Percentiles rank a stretch among this genome's conserved stretches.
Evolutionary conservation across 2,329 filamentous ascomycete species (phyloP).

Genomic region (Diaporthe velutina): DNA sequence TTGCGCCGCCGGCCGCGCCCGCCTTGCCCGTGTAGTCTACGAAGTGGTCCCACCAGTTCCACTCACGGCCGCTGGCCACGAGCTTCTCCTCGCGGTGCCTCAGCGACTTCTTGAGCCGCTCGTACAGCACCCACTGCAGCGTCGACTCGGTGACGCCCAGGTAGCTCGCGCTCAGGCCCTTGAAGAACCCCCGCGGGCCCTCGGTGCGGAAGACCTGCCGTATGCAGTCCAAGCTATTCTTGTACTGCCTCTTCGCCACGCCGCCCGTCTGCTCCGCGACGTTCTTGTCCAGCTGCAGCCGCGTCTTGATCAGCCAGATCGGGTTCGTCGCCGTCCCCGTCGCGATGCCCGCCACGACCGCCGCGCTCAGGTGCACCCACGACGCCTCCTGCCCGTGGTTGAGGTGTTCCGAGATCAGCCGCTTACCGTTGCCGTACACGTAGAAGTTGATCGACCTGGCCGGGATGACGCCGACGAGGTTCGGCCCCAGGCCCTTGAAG

Average conservation of each 20-base stretch:
- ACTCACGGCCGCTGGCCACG: constrained; percentile 69
- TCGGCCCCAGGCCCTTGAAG: constrained; percentile 94
- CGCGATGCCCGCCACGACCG: constrained; percentile 82
- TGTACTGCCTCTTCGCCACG: constrained; percentile 75
- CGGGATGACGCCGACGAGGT: constrained; percentile 89
- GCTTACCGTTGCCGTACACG: constrained; percentile 92
- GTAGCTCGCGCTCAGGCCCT: constrained; percentile 91
- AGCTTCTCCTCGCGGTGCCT: constrained; percentile 72
- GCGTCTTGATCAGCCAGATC: constrained; percentile 96
- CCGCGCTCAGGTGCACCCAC: constrained; percentile 83
- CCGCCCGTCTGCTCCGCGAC: constrained; percentile 72
- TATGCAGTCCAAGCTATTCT: constrained; percentile 90
- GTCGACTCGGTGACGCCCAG: constrained; percentile 91
- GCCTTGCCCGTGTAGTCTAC: constrained; percentile 85
- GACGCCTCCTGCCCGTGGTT: constrained; percentile 78
- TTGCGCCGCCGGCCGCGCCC: constrained; percentile 84
- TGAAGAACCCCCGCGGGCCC: constrained; percentile 86
- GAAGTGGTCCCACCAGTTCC: constrained; percentile 79
- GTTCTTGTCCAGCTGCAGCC: constrained; percentile 91
- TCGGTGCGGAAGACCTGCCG: constrained; percentile 85
- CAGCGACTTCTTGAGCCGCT: constrained; percentile 87
- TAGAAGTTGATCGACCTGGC: constrained; percentile 95
- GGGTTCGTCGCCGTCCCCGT: constrained; percentile 95
- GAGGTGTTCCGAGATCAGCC: constrained; percentile 80
- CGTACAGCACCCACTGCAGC: constrained; percentile 93